phyloP scores from a whole-genome alignment of 345 rosid species.

The Boechera divaricarpa region DNA sequence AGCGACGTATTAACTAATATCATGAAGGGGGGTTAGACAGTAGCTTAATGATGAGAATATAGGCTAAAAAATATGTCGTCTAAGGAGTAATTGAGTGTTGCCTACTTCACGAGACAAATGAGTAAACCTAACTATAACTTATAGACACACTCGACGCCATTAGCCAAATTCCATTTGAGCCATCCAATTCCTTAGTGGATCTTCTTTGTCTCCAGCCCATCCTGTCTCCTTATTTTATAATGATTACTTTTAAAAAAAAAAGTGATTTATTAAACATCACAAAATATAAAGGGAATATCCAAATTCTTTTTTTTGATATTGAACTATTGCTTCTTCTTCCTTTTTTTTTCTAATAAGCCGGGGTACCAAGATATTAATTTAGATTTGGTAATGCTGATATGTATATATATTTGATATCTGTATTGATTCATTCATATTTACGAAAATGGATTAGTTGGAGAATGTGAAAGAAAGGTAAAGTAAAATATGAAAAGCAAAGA shows the following conservation, averaged over 20 bases:
- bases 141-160: slow-evolving; percentile 43
- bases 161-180: slow-evolving; percentile 43
- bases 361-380: neutral
- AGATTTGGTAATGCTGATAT: neutral
- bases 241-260: slow-evolving; percentile 6
- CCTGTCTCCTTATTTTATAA: slow-evolving; percentile 41
- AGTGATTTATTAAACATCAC: neutral
- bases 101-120: slow-evolving; percentile 45
- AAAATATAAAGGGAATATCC: slow-evolving; percentile 12
- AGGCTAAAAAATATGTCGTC: slow-evolving; percentile 7
- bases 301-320: neutral
- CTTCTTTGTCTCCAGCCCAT: slow-evolving; percentile 46
- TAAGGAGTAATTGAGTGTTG: slow-evolving; percentile 39
- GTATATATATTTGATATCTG: neutral
- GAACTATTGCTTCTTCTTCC: neutral
- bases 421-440: slow-evolving; percentile 2
- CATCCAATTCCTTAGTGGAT: slow-evolving; percentile 46
- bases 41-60: slow-evolving; percentile 31
- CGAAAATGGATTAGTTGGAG: slow-evolving; percentile 26
- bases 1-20: slow-evolving; percentile 7
- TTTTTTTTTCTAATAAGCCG: neutral
- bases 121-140: slow-evolving; percentile 47
- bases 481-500: slow-evolving; percentile 42
- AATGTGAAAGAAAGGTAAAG: slow-evolving; percentile 31
- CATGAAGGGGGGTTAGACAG: slow-evolving; percentile 8